Evolutionary conservation across 2,329 filamentous ascomycete genomes (phyloP).

Genomic region (Aspergillus sp.): DNA sequence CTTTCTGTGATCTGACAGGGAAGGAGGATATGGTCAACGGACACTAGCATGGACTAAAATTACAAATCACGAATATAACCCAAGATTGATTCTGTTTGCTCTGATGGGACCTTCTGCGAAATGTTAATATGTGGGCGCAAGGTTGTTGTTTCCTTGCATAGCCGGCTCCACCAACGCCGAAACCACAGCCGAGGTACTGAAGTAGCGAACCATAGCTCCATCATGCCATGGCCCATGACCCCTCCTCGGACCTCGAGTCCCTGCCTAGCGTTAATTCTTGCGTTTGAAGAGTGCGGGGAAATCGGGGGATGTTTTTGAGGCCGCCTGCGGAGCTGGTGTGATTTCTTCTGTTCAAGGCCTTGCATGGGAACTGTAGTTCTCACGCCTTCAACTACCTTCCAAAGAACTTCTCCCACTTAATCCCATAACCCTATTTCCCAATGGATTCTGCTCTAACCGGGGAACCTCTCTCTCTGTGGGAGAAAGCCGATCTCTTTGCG

Average conservation of each 20-base stretch:
- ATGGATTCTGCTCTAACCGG: conserved; percentile 15
- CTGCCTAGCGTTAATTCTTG: neutral
- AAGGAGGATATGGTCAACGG: conserved; percentile 42
- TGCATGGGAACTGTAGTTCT: neutral
- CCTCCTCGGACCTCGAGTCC: neutral
- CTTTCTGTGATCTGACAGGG: conserved; percentile 79
- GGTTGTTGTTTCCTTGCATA: neutral
- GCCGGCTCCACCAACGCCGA: neutral
- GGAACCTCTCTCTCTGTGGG: conserved; percentile 31
- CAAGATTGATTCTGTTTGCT: neutral
- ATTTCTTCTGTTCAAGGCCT: neutral
- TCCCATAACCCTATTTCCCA: neutral
- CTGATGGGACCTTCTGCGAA: neutral
- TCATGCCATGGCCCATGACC: neutral
- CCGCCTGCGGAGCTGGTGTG: neutral
- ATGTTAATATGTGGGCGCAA: neutral
- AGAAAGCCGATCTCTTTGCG: conserved; percentile 34
- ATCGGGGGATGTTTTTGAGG: too few relatives aligned
- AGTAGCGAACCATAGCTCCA: neutral
- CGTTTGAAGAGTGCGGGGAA: neutral
- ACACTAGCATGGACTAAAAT: conserved; percentile 20
- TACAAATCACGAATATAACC: neutral
- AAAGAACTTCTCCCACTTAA: neutral
- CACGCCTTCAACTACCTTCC: neutral
- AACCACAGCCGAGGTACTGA: neutral